Base-by-base conservation (phyloP, 2,329 filamentous ascomycete genomes). In the Stagonosporopsis rhizophila region DNA sequence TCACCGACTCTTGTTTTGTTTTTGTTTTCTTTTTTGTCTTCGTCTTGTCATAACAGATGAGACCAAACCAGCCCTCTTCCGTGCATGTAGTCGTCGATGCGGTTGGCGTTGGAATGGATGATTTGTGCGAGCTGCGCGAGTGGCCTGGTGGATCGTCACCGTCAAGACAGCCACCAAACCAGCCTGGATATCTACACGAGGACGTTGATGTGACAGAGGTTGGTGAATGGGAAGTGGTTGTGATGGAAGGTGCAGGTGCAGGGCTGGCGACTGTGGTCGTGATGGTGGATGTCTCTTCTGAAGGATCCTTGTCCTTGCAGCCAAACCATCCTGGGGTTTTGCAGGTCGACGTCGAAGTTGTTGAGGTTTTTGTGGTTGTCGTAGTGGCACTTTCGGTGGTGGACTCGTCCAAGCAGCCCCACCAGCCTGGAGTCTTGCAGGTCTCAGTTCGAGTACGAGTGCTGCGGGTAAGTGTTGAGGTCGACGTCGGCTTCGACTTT, bases 351-450 rank as follows among this genome's bases (percentile, higher is more conserved):
- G 69, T 72, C 1, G 70, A 69, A 3, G 70, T 68, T 0, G 70
- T 72, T 2, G 73, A 73, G 6, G 65, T 65, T 3, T 77, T 78
- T 27, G 74, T 80, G 0, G 80, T 80, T 0, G 82, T 80, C 9
- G 79, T 80, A 2, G 80, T 78, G 69, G 79, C 76, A 0, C 72
- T 76, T 6, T 71, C 75, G 0, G 77, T 81, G 0, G 87, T 88
- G 2, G 83, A 82, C 73, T 88, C 83, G 63, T 91, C 89, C 35
- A 90, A 78, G 71, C 87, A 92, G 15, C 91, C 91, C 89, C 89
- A 96, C 93, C 93, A 96, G 5, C 93, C 92, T 25, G 93, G 93
- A 1, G 93, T 96, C 75, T 95, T 85, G 78, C 93, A 96, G 0
- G 92, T 96, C 51, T 88, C 87, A 0, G 93, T 96, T 40, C 92